Evolutionary conservation across 345 rosid genomes (phyloP).

Genomic region (Dipteronia sinensis): DNA sequence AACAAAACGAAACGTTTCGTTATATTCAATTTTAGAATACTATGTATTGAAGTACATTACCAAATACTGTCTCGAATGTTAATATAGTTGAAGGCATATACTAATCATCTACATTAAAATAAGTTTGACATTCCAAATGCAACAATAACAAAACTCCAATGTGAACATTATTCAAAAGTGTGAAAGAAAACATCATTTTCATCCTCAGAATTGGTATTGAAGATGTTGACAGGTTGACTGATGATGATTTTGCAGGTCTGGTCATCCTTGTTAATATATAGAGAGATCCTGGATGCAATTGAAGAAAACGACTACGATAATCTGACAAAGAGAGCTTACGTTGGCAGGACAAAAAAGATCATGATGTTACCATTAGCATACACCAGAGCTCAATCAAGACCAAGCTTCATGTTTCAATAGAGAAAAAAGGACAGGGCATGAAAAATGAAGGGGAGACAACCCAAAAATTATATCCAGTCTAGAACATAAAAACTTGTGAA

Average conservation of each 20-base stretch:
- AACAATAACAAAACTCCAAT: neutral
- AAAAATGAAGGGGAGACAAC: neutral
- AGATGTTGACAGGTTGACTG: neutral
- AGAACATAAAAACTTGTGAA: neutral
- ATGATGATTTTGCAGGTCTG: constrained; percentile 43
- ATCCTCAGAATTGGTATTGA: neutral
- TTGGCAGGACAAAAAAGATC: constrained; percentile 49
- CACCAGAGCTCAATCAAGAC: constrained; percentile 32
- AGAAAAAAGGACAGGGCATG: neutral
- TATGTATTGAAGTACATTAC: too few relatives aligned
- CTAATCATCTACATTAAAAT: too few relatives aligned
- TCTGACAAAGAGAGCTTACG: constrained; percentile 57
- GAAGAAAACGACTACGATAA: constrained; percentile 64
- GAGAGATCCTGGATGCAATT: constrained; percentile 52
- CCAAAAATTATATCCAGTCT: neutral
- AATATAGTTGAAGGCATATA: too few relatives aligned
- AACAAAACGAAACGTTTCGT: neutral
- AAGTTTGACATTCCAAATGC: too few relatives aligned
- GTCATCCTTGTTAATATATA: constrained; percentile 54
- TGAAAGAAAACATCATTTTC: neutral
- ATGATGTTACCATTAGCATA: constrained; percentile 54
- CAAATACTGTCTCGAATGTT: too few relatives aligned
- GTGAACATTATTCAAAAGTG: neutral
- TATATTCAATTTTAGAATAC: too few relatives aligned
- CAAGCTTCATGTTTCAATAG: constrained; percentile 13